Base-by-base conservation (phyloP, 2,329 filamentous ascomycete species). In the Alternaria sp. region DNA sequence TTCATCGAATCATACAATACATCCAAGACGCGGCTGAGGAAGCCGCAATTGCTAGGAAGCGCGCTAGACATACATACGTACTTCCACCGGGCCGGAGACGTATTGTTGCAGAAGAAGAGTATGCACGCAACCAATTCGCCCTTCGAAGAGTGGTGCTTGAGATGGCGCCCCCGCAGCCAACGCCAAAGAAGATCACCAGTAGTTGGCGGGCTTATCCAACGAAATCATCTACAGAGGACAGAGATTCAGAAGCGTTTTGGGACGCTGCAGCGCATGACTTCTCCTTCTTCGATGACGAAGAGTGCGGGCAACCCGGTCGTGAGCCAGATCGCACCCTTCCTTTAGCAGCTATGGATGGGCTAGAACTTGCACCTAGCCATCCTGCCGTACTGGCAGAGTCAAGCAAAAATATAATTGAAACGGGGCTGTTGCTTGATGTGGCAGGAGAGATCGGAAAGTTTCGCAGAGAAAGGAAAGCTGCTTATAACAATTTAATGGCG, bases 161-260 rank as follows among this genome's bases (percentile, higher is more conserved):
- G 67, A 76, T 78, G 68, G 71, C 70, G 2, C 66, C 74, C 6
- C 69, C 72, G 4, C 59, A 69, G 46, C 56, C 62, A 48, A 51
- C 60, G 12, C 66, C 65, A 10, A 74, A 80, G 41, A 76, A 77
- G 48, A 74, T 78, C 36, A 78, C 81, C 3, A 82, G 79, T 18
- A 81, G 82, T 30, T 83, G 82, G 74, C 79, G 81, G 27, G 66
- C 70, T n/a, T 80, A 80, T 45, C 77, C 78, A 9, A 82, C 80
- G 7, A 85, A 83, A 62, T 88, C 86, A 7, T 84, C 84, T 30
- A 89, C 86, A 0, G 85, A 87, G 48, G 87, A 89, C 64, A 76
- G 79, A 9, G 87, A 89, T 67, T 85, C 83, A 5, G 87, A 89
- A 69, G 82, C 83, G 4, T 80, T 89, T 11, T 89, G 86, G 87